Evolutionary conservation across 176 grass and related monocot species (phyloP).

Genomic region (Coix lacrymajobi): DNA sequence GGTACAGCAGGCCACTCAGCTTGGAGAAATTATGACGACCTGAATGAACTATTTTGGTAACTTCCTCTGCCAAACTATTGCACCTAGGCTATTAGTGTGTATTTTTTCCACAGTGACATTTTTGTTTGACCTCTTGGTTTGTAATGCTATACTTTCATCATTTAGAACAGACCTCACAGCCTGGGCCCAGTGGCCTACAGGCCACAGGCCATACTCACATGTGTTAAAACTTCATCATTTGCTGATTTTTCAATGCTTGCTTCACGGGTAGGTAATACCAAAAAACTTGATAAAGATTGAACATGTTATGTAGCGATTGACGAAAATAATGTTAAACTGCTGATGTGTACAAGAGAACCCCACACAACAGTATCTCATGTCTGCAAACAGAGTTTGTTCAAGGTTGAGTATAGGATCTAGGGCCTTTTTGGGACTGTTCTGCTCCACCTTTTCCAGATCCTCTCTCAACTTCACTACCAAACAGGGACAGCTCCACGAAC

Average conservation of each 20-base stretch:
- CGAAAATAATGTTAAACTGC: neutral
- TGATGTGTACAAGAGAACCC: neutral
- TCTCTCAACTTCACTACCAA: neutral
- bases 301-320: neutral
- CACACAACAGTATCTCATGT: neutral
- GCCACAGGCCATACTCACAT: neutral
- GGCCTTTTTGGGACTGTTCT: neutral
- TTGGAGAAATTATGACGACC: constrained; percentile 82
- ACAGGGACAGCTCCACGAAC: neutral
- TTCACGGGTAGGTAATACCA: neutral
- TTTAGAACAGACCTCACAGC: neutral
- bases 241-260: neutral
- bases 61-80: neutral
- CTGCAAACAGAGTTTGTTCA: neutral
- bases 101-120: neutral
- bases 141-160: neutral
- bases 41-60: constrained; percentile 79
- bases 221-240: neutral
- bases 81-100: neutral
- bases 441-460: neutral
- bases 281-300: neutral
- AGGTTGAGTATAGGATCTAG: neutral
- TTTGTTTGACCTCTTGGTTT: neutral
- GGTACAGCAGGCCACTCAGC: constrained; percentile 64
- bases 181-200: neutral